Evolutionary conservation across 2,329 filamentous ascomycete species (phyloP), one percentile per base, ranked within the genome.

Genomic region (Curvularia sp.): DNA sequence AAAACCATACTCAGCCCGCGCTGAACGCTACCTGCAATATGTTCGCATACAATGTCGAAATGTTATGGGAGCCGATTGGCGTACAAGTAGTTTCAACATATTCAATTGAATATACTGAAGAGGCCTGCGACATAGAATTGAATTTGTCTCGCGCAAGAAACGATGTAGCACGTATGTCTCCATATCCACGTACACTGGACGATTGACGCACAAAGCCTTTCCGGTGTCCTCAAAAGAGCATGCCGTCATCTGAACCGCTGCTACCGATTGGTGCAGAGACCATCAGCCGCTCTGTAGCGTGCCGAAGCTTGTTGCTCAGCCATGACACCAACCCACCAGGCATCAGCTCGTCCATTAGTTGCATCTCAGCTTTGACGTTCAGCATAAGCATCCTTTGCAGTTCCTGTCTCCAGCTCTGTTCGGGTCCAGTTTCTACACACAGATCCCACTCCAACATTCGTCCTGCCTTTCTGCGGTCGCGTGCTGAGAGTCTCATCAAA

Each of bases 341-440:
- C 22, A 38, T 38, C 13, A 66, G 43, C 57, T 75, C 73, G 35
- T 90, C 88, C 6, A 91, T 76, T 18, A 87, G 84, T 68, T 95
- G 90, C 50, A 94, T 91, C 71, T 95, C 91, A 0, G 89, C 89
- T 69, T 94, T 95, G 48, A 88, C 67, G 52, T 89, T 89, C 50
- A 93, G 78, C 78, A 90, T 84, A 20, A 94, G 76, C 90, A 94
- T 93, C 0, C 82, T 66, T 68, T 92, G 90, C 15, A 94, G 66
- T 66, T 93, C 88, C 2, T 76, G 75, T 30, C 78, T 77, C 61
- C 86, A 78, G 6, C 80, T 77, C 0, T 65, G 53, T 2, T 79
- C 77, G 1, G 79, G 73, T 0, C 64, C 61, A 10, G 78, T 63
- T 7, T 72, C 71, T 1, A 67, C 65, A 6, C 70, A 67, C 0